Base-by-base conservation (phyloP, 2,329 filamentous ascomycete genomes). In the Clarireedia monteithiana region DNA sequence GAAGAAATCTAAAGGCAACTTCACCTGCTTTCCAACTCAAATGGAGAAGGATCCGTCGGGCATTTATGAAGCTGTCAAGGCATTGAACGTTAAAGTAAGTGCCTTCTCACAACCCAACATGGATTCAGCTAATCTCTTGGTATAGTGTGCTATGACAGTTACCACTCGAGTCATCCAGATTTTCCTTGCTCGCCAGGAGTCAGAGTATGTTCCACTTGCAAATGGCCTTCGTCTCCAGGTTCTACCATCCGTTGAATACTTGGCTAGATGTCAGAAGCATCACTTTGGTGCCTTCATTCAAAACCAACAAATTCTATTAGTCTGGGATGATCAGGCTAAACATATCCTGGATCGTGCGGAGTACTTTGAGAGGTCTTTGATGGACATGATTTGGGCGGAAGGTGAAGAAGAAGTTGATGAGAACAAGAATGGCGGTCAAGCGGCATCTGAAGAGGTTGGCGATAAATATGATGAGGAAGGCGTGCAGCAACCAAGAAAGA, bases 261-360 rank as follows among this genome's bases (percentile, higher is more conserved):
- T 88, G 4, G 78, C 80, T 0, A 69, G 73, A 24, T 85, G 81
- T 62, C 77, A 84, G 65, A 83, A 84, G 66, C 81, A 84, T 68
- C 82, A 85, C 59, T 84, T 83, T 63, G 82, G 80, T n/a, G 82
- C 82, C 7, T 85, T 85, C 66, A 78, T 85, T 51, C 74, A 77
- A 58, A 79, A 83, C 60, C 71, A 74, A n/a, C 73, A 74, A 45
- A 73, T 83, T 40, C 68, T 85, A n/a, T 72, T 84, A 5, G 80
- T 84, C 24, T 85, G 82, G 82, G 82, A 83, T 45, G 82, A 85
- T 60, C 76, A 83, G 42, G 78, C 82, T 14, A 75, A 77, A 60
- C 75, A 78, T 56, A 68, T 84, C 15, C 69, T 84, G 10, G 69
- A 73, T 14, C 74, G 82, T 42, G 79, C 75, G 0, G 71, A 75